Base-by-base conservation (phyloP, 352 stramenopile genomes). In the Phytophthora citricola region DNA sequence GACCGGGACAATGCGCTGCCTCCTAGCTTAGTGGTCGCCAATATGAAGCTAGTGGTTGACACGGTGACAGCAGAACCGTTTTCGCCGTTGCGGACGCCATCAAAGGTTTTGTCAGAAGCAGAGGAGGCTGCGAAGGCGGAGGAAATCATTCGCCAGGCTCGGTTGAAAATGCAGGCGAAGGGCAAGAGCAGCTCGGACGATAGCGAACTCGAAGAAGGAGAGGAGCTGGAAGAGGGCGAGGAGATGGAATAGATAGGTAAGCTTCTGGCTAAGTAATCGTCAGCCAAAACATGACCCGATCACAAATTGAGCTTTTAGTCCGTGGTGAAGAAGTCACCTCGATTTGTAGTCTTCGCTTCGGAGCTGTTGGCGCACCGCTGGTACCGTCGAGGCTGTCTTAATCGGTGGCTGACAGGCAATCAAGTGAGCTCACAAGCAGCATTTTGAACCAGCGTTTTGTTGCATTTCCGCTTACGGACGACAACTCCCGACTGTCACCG, bases 131-230 rank as follows among this genome's bases (percentile, higher is more conserved):
- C 75, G 6, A 78, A 73, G 17, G 82, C 79, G 0, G 82, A 91
- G 51, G 82, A 88, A 51, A 89, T 91, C 54, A 93, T 91, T 32
- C 82, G 84, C 8, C 75, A 89, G 34, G 84, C 84, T 15, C 68
- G 82, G 24, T 63, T 87, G 10, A 90, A 90, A 68, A 69, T 92
- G 11, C 64, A 81, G 52, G 66, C 53, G 10, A 85, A 87, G 45
- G 62, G 63, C 26, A 76, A 78, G 34, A 60, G 58, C 24, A 49
- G 43, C 22, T 36, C 27, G 0, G 54, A 81, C 10, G 70, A 85
- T 22, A 78, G 71, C 12, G 81, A 91, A 32, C 67, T 89, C 5
- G 84, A 92, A 50, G 84, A 92, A 24, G 84, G 80, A 9, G 83
- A 91, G 29, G 72, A 87, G 12, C 53, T 74, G 8, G 79, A 87